Evolutionary conservation across 306 rosid genomes (phyloP).

Genomic region (Fragaria vesca): DNA sequence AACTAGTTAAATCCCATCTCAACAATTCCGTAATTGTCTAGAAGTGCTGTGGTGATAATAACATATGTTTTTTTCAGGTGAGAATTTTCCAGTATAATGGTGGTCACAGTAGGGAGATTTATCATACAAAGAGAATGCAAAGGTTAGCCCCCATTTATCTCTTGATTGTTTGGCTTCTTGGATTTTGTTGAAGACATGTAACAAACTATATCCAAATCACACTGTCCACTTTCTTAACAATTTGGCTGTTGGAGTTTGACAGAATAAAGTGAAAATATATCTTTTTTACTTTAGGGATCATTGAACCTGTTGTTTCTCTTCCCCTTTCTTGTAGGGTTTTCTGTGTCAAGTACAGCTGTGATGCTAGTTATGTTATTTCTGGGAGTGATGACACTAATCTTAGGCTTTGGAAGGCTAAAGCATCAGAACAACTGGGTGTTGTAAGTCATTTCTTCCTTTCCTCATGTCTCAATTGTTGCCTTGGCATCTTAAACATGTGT

Average conservation of each 20-base stretch:
- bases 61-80: slow-evolving; percentile 46
- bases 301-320: slow-evolving; percentile 11
- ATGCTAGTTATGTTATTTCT: slow-evolving; percentile 88
- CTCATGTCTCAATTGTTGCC: neutral
- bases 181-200: neutral
- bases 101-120: slow-evolving; percentile 93
- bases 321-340: slow-evolving; percentile 62
- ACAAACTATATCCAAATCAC: neutral
- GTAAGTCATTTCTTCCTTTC: slow-evolving; percentile 49
- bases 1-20: neutral
- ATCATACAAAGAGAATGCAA: slow-evolving; percentile 95
- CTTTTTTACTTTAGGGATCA: neutral
- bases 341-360: slow-evolving; percentile 86
- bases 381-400: slow-evolving; percentile 97
- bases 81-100: slow-evolving; percentile 81
- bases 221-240: neutral
- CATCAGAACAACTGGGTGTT: slow-evolving; percentile 94
- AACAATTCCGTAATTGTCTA: neutral
- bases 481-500: neutral
- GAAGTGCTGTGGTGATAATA: neutral
- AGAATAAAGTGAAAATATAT: neutral
- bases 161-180: neutral
- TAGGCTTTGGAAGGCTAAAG: slow-evolving; percentile 97
- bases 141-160: slow-evolving; percentile 43
- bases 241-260: neutral